Percentiles rank a stretch among this genome's conserved stretches.
Conservation (phyloP, 1,284 basidiomycete species). For the Melampsora americana region DNA sequence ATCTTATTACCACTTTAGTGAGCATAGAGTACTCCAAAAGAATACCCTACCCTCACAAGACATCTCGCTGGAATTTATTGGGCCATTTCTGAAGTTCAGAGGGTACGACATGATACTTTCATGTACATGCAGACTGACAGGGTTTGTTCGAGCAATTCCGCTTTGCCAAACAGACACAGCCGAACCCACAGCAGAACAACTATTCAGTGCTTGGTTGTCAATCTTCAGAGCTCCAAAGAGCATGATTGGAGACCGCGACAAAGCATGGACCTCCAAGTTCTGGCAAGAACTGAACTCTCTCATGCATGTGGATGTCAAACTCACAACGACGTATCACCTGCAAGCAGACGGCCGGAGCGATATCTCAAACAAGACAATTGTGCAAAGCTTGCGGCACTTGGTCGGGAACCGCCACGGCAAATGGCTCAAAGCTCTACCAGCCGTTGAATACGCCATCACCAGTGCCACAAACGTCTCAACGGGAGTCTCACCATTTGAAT, state of each 20-base stretch:
- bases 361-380: too few relatives aligned
- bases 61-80: conserved; percentile 11
- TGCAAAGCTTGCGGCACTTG: not conserved
- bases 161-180: too few relatives aligned
- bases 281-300: too few relatives aligned
- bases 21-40: too few relatives aligned
- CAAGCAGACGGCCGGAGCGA: conserved; percentile 48
- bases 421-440: conserved; percentile 43
- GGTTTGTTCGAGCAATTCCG: too few relatives aligned
- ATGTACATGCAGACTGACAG: too few relatives aligned
- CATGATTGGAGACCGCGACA: conserved; percentile 2
- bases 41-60: too few relatives aligned
- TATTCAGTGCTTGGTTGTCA: not conserved
- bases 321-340: conserved; percentile 53
- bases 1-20: too few relatives aligned
- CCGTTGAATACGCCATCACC: conserved; percentile 45
- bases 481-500: conserved; percentile 45
- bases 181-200: not conserved
- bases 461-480: conserved; percentile 45
- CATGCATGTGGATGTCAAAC: conserved; percentile 52
- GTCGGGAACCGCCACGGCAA: conserved; percentile 33
- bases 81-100: too few relatives aligned
- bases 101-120: too few relatives aligned
- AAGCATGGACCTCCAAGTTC: conserved; percentile 3
- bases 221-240: not conserved